Conservation (phyloP, 169 alveolate species). For the Cryptosporidium canis region DNA sequence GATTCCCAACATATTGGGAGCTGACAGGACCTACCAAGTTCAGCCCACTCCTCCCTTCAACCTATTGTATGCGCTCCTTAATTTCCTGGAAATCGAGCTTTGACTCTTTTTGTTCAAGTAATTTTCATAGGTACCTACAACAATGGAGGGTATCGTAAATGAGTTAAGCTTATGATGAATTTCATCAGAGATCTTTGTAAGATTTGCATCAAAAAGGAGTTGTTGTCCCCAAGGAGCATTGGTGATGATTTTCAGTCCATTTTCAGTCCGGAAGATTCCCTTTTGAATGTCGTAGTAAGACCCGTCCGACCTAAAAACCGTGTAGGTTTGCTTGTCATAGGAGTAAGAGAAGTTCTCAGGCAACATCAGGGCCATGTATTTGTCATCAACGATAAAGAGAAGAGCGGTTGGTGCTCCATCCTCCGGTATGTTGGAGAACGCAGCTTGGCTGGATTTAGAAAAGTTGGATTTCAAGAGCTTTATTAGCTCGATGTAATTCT, state of each 20-base stretch:
- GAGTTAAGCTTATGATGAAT: not conserved
- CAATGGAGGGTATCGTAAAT: conserved; percentile 11
- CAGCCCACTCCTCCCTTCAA: not conserved
- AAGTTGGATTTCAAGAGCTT: conserved; percentile 1
- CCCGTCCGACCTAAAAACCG: conserved; percentile 31
- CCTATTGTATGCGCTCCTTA: not conserved
- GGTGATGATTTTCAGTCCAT: conserved; percentile 35
- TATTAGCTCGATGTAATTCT: not conserved
- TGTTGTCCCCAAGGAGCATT: conserved; percentile 53
- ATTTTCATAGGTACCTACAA: conserved; percentile 15
- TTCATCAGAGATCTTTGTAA: not conserved
- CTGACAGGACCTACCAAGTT: not conserved
- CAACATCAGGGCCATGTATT: conserved; percentile 25
- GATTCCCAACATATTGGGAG: too few species aligned
- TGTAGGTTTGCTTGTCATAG: not conserved
- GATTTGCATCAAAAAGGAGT: not conserved
- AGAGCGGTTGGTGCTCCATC: conserved; percentile 55
- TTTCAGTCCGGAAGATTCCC: conserved; percentile 21
- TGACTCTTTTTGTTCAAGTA: not conserved
- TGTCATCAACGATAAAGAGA: conserved; percentile 28
- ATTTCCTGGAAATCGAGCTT: not conserved
- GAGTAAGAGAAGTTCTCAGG: conserved; percentile 45
- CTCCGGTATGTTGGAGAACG: conserved; percentile 11
- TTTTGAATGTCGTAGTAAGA: conserved; percentile 30
- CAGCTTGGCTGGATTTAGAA: not conserved